Percentiles rank a stretch among this genome's conserved stretches.
Evolutionary conservation across 2,329 filamentous ascomycete genomes (phyloP).

Genomic region (Zymoseptoria pseudotritici): DNA sequence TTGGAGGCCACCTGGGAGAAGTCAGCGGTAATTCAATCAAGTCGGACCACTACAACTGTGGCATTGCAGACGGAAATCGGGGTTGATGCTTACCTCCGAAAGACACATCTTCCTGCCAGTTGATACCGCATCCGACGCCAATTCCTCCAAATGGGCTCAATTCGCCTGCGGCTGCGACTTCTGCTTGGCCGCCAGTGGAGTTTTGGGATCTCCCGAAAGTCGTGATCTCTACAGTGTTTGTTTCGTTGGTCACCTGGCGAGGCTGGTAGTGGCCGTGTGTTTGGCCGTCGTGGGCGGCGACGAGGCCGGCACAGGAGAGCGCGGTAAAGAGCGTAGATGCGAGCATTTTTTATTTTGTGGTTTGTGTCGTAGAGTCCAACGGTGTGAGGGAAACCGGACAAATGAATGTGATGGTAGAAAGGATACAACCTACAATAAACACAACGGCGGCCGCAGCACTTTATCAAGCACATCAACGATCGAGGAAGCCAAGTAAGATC

Average conservation of each 20-base stretch:
- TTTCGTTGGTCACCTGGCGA: background rate
- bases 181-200: conserved; percentile 11
- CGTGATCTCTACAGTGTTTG: conserved; percentile 8
- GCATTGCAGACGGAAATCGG: background rate
- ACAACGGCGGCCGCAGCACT: background rate
- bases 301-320: background rate
- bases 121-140: conserved; percentile 14
- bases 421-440: background rate
- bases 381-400: background rate
- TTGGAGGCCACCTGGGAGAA: conserved; percentile 9
- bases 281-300: background rate
- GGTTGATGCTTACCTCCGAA: conserved; percentile 10
- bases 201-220: conserved; percentile 8
- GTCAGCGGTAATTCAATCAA: background rate
- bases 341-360: background rate
- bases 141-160: conserved; percentile 11
- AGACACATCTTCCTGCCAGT: conserved; percentile 9
- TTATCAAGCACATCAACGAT: background rate
- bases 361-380: background rate
- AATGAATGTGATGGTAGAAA: background rate
- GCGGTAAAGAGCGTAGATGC: background rate
- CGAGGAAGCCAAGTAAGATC: background rate
- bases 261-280: background rate
- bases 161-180: conserved; percentile 9
- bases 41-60: no score